Conservation (phyloP, 2,329 filamentous ascomycete species). For the Botryotinia calthae region DNA sequence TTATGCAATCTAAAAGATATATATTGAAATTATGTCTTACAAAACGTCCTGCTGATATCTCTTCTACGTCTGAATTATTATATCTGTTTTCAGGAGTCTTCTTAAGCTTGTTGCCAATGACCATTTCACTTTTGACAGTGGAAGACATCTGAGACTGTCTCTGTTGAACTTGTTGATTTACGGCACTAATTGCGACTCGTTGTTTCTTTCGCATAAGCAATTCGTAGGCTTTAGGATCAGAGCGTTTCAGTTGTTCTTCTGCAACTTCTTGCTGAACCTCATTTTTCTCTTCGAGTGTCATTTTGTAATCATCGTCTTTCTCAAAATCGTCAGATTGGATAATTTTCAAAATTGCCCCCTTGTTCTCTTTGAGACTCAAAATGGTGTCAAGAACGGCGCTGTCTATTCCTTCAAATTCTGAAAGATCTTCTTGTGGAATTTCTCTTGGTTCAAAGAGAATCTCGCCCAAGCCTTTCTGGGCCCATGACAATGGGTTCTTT, state of each 20-base stretch:
- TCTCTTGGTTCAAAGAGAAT: constrained; percentile 59
- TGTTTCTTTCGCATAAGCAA: constrained; percentile 8
- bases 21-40: background rate
- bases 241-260: constrained; percentile 37
- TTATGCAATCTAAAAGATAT: background rate
- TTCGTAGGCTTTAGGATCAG: constrained; percentile 29
- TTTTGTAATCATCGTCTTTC: constrained; percentile 60
- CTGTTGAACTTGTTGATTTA: background rate
- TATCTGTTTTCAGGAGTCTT: background rate
- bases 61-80: background rate
- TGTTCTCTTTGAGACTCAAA: background rate
- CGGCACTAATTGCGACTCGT: background rate
- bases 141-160: background rate
- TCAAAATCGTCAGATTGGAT: constrained; percentile 71
- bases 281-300: constrained; percentile 60
- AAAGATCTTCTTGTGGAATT: constrained; percentile 51
- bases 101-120: background rate
- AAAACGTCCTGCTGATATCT: background rate
- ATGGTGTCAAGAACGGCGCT: constrained; percentile 55
- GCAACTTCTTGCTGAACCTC: constrained; percentile 50
- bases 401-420: constrained; percentile 57
- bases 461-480: constrained; percentile 51
- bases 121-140: background rate
- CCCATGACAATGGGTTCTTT: constrained; percentile 69
- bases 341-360: constrained; percentile 51